Evolutionary conservation across 495 filamentous ascomycete genomes (phyloP), one percentile per base, ranked within the genome.

Genomic region (Penicillium soppii): DNA sequence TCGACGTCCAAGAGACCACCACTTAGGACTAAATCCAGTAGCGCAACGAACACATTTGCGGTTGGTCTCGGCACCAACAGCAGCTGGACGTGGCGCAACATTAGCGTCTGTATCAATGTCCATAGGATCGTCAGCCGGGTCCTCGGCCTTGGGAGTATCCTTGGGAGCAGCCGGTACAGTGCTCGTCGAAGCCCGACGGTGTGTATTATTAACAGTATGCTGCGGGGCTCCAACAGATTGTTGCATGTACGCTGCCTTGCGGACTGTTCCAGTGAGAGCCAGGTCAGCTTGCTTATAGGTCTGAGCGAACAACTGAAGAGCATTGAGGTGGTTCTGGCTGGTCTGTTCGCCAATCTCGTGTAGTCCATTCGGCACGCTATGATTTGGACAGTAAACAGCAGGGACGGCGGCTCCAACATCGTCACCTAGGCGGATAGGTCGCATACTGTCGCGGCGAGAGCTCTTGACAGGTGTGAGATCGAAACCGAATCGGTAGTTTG

Each of bases 201-300:
- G 65, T 22, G 43, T 60, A 16, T 52, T 54, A 9, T 48, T 41
- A 19, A 43, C 59, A 51, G 59, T 49, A 6, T 62, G 67, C 9
- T 68, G 64, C 8, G 65, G 57, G 7, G 57, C 62, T 43, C 69
- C 68, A 32, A 75, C 69, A 5, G 76, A 74, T 29, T 79, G 73
- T 41, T 84, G 77, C 32, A 85, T 72, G 19, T 85, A 77, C 25
- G 81, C 84, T 17, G 95, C 92, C 63, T 96, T 97, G 17, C 94
- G 85, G 35, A 91, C 86, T 15, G 94, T 96, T 17, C 92, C 92
- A 7, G 91, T 96, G 46, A 96, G 69, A 15, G 87, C 81, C 17
- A 92, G 77, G 58, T 99, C 94, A 16, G 92, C 91, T 66, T 97
- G 92, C 71, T 97, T 99, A 76, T 89, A 96, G 35, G 87, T 91